Evolutionary conservation across 495 filamentous ascomycete species (phyloP).

Genomic region (Patellaria atrata): DNA sequence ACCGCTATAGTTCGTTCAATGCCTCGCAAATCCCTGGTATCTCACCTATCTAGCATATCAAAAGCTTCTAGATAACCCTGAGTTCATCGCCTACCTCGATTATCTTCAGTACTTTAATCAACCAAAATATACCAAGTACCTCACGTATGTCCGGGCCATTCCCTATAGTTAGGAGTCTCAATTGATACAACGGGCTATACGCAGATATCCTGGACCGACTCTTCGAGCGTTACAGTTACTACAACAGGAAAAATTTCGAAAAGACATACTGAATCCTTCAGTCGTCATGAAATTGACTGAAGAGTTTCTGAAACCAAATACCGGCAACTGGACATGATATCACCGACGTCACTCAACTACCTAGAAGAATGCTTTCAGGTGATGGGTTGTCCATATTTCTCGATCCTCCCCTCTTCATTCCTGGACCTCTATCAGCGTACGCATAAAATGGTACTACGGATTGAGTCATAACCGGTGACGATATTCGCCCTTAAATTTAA

Average conservation of each 20-base stretch:
- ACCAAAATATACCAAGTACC: slow-evolving; percentile 69
- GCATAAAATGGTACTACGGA: too few species aligned
- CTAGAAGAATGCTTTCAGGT: too few species aligned
- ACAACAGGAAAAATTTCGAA: slow-evolving; percentile 68
- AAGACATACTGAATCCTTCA: slow-evolving; percentile 65
- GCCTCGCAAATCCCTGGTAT: slow-evolving; percentile 73
- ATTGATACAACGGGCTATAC: slow-evolving; percentile 2
- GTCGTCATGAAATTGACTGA: slow-evolving; percentile 47
- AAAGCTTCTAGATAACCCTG: slow-evolving; percentile 41
- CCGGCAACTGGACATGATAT: too few species aligned
- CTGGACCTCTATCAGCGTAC: too few species aligned
- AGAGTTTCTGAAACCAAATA: slow-evolving; percentile 34
- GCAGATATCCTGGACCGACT: slow-evolving; percentile 63
- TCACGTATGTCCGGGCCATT: slow-evolving; percentile 30
- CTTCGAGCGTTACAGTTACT: slow-evolving; percentile 67
- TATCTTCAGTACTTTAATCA: slow-evolving; percentile 77
- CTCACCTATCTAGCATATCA: slow-evolving; percentile 55
- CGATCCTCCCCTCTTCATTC: too few species aligned
- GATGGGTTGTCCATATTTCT: too few species aligned
- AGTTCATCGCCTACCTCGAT: slow-evolving; percentile 64
- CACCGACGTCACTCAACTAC: too few species aligned
- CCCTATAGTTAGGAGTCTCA: slow-evolving; percentile 6
- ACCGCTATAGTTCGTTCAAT: slow-evolving; percentile 62
- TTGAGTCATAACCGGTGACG: too few species aligned
- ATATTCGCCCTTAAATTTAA: too few species aligned